Base-by-base conservation (phyloP, 2,329 filamentous ascomycete species). In the Pseudogymnoascus destructans region DNA sequence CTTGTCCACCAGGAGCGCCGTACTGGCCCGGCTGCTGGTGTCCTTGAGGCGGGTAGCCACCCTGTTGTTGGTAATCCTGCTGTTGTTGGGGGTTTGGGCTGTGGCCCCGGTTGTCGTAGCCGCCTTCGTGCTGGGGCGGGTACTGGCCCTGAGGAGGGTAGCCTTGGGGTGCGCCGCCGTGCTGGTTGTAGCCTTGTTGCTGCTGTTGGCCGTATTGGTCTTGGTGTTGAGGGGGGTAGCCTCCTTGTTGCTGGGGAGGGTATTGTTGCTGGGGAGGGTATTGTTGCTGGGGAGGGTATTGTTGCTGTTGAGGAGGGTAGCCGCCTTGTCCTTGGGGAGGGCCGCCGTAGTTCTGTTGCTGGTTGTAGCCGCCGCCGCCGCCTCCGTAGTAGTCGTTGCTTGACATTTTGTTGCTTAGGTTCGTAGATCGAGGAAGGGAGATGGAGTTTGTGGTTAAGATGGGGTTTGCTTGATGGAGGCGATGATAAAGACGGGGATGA, bases 311-410 rank as follows among this genome's bases (percentile, higher is more conserved):
- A 27, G 62, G 63, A 57, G 62, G 60, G n/a, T 49, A 59, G 42
- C 59, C 59, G 52, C 57, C 58, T 57, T 61, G 61, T 40, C 62
- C 60, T 23, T 60, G 59, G 21, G 63, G 54, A 10, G 57, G 59
- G n/a, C 19, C 42, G 13, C 64, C 63, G 33, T 66, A 66, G 6
- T 58, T 59, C 15, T 42, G 35, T 10, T 62, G 61, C 6, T 46
- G 52, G 23, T 60, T 64, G 33, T 61, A 57, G 56, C 33, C 21
- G 35, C 58, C 58, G 17, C 42, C 35, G 35, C 59, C 59, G 19
- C 59, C 60, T 30, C 63, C 63, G 62, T 68, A 69, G 52, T 67
- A 69, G 19, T 67, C 64, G 58, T 62, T 58, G 56, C 57, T 62
- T 15, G 66, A 64, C 67, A 69, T 69, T 38, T 10, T 64, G 59